Evolutionary conservation across 441 rosid genomes (phyloP).

Genomic region (Erodium moschatum): DNA sequence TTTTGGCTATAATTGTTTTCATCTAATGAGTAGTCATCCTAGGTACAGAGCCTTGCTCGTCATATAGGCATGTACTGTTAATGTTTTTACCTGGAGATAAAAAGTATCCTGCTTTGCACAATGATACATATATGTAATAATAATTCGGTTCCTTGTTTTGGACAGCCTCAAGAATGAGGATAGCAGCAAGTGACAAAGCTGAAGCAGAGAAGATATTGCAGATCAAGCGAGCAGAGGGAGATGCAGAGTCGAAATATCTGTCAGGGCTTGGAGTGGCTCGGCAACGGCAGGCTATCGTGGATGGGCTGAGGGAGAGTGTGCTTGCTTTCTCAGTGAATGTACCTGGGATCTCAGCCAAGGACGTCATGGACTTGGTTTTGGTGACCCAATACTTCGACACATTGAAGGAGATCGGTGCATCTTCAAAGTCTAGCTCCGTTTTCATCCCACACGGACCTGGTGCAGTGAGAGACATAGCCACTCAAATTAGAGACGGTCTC

Average conservation of each 20-base stretch:
- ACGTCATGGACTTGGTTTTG: slow-evolving; percentile 41
- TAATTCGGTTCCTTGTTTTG: not conserved
- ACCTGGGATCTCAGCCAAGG: slow-evolving; percentile 32
- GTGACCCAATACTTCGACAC: slow-evolving; percentile 36
- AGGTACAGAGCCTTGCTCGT: too few species aligned
- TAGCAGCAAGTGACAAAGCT: slow-evolving; percentile 54
- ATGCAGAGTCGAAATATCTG: slow-evolving; percentile 51
- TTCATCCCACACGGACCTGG: slow-evolving; percentile 40
- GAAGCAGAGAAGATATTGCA: slow-evolving; percentile 55
- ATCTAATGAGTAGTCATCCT: too few species aligned
- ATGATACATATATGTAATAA: too few species aligned
- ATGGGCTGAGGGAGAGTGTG: slow-evolving; percentile 45
- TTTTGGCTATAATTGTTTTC: too few species aligned
- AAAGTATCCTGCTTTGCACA: too few species aligned
- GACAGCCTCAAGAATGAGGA: slow-evolving; percentile 49
- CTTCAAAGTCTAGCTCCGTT: slow-evolving; percentile 34
- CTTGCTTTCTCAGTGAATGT: slow-evolving; percentile 38
- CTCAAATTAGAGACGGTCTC: slow-evolving; percentile 32
- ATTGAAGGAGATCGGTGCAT: slow-evolving; percentile 39
- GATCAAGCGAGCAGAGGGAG: slow-evolving; percentile 58
- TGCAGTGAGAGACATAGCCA: slow-evolving; percentile 27
- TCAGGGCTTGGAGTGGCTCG: slow-evolving; percentile 55
- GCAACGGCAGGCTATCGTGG: slow-evolving; percentile 59
- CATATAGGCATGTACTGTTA: too few species aligned
- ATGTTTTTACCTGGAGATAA: too few species aligned